A percentile compares a stretch with the other conserved stretches of the same genome.
phyloP scores from a whole-genome alignment of 2,329 filamentous ascomycete genomes.

The Kalmusia sp. region DNA sequence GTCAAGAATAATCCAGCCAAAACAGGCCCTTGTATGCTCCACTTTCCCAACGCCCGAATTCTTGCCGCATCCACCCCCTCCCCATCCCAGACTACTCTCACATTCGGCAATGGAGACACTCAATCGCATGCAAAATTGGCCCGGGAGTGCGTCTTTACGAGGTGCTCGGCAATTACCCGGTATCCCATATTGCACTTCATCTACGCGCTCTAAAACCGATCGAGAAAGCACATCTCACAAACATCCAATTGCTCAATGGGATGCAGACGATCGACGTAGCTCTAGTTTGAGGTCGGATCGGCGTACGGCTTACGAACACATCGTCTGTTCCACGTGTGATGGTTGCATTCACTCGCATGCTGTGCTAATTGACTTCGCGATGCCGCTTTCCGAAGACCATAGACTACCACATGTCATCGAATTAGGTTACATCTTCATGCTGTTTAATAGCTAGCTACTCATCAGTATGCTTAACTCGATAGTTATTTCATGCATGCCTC shows the following conservation, averaged over 20 bases:
- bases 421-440: neutral
- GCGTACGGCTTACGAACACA: neutral
- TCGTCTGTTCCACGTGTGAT: neutral
- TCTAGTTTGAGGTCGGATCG: neutral
- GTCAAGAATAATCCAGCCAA: no score
- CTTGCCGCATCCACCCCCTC: no score
- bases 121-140: no score
- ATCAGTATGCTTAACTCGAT: no score
- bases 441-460: neutral
- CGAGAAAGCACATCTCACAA: neutral
- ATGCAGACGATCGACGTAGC: neutral
- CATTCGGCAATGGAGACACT: no score
- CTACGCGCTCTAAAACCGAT: neutral
- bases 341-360: neutral
- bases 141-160: neutral
- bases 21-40: no score
- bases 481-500: neutral
- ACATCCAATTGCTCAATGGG: neutral
- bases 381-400: neutral
- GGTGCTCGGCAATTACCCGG: slow-evolving; percentile 1
- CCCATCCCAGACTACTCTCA: no score
- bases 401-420: neutral
- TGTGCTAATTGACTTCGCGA: neutral
- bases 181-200: slow-evolving; percentile 9
- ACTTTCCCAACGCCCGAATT: no score